These are phyloP conservation scores for Didymella pomorum DNA, from an alignment of 2,329 filamentous ascomycete species.

Conservation along the genomic window DNA sequence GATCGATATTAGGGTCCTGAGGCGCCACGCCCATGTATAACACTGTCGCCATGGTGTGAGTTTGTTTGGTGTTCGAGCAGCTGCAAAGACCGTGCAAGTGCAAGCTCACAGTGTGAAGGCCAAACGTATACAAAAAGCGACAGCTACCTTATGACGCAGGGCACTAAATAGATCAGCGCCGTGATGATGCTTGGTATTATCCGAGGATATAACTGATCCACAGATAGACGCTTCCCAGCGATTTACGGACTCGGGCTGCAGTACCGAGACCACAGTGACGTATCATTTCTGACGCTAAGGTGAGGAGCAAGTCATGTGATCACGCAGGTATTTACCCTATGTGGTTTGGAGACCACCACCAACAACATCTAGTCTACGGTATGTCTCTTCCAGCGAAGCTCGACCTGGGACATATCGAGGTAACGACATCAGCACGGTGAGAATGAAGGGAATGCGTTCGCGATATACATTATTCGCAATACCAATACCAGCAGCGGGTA, in stretches of 20 bases:
- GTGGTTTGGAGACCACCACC: neutral
- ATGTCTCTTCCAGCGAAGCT: neutral
- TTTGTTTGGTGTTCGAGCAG: neutral
- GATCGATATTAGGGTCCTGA: neutral
- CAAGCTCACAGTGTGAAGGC: neutral
- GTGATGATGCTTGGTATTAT: neutral
- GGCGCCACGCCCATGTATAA: conserved; percentile 1
- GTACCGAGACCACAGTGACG: neutral
- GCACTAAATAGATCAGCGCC: neutral
- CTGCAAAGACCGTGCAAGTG: neutral
- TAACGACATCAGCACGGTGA: no score
- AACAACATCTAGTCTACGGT: neutral
- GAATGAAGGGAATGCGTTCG: neutral
- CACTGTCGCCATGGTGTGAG: conserved; percentile 1
- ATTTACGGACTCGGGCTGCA: neutral
- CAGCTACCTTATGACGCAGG: neutral
- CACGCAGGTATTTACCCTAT: neutral
- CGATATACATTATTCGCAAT: neutral
- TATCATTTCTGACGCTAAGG: neutral
- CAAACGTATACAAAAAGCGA: neutral
- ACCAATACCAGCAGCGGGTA: no score
- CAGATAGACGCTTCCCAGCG: neutral
- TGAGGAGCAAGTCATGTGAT: conserved; percentile 8
- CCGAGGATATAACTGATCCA: neutral
- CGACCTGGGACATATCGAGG: neutral